Evolutionary conservation across 2,329 filamentous ascomycete species (phyloP), one percentile per base, ranked within the genome.

Genomic region (Kalmusia sp.): DNA sequence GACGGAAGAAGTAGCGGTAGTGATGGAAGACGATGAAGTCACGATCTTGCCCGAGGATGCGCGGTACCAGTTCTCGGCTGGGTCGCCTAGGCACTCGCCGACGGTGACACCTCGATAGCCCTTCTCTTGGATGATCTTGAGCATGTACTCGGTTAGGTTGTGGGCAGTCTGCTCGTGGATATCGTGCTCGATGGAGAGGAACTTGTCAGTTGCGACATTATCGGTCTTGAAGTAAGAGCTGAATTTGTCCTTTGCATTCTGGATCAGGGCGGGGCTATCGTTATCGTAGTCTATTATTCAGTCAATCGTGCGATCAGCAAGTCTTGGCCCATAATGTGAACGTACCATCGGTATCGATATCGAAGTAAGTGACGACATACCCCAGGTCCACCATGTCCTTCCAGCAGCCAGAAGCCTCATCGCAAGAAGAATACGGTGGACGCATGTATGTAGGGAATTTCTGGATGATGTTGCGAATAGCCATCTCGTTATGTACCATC

Each of bases 291-390:
- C 61, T 58, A 39, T 46, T 24, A 15, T 24, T 17, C 11, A 14
- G 31, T 50, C 27, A 55, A 49, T 22, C n/a, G 22, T 19, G 14
- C 7, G 9, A 12, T 52, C 27, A 4, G 9, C 17, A 1, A 27
- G 5, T 4, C 1, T 33, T 24, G 27, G 4, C 12, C 8, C n/a
- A 31, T 3, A 19, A 11, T 82, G 56, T 5, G 9, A 25, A 38
- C 52, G 3, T 46, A 63, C 60, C 84, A 47, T 84, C 80, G 2
- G 84, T 80, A 62, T 87, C 84, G 30, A 87, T 71, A 58, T 87
- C 82, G 63, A 86, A 79, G 59, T 83, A 87, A 56, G 84, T 81
- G 59, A 86, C 77, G 58, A 84, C 83, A 74, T 86, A 87, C 49
- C 82, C 82, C 43, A 87, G 68, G 33, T 47, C 44, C 44, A 37